Conservation (phyloP, 148 eudicot genomes). For the Spergularia bocconei region DNA sequence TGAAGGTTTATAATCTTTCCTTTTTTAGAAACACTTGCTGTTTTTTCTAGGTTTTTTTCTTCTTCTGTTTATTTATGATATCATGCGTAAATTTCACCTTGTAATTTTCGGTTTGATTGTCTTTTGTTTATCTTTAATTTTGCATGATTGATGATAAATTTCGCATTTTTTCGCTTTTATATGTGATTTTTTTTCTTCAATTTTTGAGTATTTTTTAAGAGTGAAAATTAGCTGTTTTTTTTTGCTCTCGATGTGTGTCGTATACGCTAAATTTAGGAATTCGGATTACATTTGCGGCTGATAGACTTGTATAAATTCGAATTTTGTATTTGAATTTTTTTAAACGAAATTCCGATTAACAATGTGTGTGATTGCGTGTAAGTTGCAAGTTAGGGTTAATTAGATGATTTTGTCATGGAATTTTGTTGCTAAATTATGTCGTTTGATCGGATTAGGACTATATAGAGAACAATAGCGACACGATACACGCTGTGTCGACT, state of each 20-base stretch:
- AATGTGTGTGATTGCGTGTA: neutral
- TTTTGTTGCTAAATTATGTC: neutral
- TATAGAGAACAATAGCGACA: neutral
- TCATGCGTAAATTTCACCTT: neutral
- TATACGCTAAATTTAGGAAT: too few relatives aligned
- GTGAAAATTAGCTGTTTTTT: neutral
- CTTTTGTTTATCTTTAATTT: neutral
- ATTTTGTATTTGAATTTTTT: neutral
- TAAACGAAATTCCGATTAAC: neutral
- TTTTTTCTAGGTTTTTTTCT: conserved; percentile 1
- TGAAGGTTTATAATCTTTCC: neutral
- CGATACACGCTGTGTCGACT: neutral
- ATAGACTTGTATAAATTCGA: neutral
- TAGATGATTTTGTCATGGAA: neutral
- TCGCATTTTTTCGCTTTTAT: neutral
- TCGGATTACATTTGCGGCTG: too few relatives aligned
- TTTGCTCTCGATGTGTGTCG: too few relatives aligned
- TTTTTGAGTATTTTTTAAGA: too few relatives aligned
- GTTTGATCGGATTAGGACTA: neutral
- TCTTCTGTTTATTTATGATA: neutral
- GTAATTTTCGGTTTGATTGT: neutral
- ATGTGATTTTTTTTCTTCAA: neutral
- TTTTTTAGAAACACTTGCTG: neutral
- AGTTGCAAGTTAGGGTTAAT: neutral
- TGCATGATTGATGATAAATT: neutral